These are phyloP conservation scores for Citrullus mucosospermus DNA, from an alignment of 306 rosid species.

Conservation along the genomic window DNA sequence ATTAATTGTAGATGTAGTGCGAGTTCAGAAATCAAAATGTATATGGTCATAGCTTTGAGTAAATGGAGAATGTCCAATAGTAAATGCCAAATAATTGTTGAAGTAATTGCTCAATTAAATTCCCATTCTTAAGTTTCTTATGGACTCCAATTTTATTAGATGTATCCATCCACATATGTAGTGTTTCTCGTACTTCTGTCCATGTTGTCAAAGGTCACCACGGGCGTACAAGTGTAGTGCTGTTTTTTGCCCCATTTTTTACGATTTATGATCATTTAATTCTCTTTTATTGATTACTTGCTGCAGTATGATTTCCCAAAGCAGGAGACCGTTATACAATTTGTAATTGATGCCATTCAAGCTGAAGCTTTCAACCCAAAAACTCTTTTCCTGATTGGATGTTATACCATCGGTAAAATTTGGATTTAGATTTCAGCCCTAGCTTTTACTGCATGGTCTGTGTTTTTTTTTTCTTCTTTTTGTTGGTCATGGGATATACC, in stretches of 20 bases:
- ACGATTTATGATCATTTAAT: not conserved
- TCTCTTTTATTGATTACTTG: conserved; percentile 11
- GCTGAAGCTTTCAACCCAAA: conserved; percentile 83
- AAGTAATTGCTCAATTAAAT: not conserved
- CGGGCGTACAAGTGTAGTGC: not conserved
- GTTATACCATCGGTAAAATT: conserved; percentile 83
- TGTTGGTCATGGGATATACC: not conserved
- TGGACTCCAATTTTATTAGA: not conserved
- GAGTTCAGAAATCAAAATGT: not conserved
- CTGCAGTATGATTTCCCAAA: conserved; percentile 95
- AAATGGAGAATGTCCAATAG: not conserved
- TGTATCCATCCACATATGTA: not conserved
- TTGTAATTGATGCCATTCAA: conserved; percentile 83
- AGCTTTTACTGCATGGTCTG: not conserved
- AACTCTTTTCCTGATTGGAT: conserved; percentile 89
- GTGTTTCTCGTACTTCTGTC: not conserved
- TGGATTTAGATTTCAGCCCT: not conserved
- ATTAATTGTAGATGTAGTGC: not conserved
- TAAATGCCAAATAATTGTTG: not conserved
- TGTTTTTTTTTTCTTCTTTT: not conserved
- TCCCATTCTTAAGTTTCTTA: not conserved
- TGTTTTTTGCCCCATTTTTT: not conserved
- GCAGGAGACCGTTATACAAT: conserved; percentile 87
- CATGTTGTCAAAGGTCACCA: not conserved
- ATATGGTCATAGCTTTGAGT: not conserved